Conservation (phyloP, 139 green algal species). For the Mychonastes homosphaera region DNA sequence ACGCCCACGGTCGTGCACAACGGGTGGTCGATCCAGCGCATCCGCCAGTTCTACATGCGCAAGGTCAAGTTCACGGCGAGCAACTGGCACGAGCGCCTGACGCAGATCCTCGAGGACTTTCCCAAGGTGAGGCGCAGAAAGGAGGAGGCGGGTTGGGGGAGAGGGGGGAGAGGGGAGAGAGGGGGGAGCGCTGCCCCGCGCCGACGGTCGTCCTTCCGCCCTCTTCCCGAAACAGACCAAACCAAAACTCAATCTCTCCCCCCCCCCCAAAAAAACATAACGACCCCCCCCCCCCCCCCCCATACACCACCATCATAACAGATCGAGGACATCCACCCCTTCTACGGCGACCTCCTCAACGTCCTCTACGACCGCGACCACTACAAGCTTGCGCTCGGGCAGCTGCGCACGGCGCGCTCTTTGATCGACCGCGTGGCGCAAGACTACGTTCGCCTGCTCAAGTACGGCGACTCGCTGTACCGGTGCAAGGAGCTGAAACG, state of each 20-base stretch:
- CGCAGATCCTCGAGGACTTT: slow-evolving; percentile 92
- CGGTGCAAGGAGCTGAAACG: slow-evolving; percentile 98
- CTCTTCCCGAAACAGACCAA: too few relatives aligned
- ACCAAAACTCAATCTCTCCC: too few relatives aligned
- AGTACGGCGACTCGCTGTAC: slow-evolving; percentile 98
- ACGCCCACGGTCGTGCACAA: slow-evolving; percentile 98
- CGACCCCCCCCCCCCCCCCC: too few relatives aligned
- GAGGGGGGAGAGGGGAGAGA: too few relatives aligned
- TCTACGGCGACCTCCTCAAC: slow-evolving; percentile 97
- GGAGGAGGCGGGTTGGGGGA: too few relatives aligned
- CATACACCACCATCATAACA: too few relatives aligned
- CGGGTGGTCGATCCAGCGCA: slow-evolving; percentile 88
- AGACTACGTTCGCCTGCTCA: slow-evolving; percentile 96
- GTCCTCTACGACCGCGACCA: slow-evolving; percentile 99
- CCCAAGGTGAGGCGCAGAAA: too few relatives aligned
- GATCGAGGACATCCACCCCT: slow-evolving; percentile 97
- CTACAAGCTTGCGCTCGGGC: slow-evolving; percentile 98
- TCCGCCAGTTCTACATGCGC: slow-evolving; percentile 99
- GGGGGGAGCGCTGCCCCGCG: too few relatives aligned
- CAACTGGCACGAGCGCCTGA: slow-evolving; percentile 91
- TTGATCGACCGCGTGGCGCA: slow-evolving; percentile 90
- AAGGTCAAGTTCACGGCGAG: slow-evolving; percentile 92
- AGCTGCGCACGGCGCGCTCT: slow-evolving; percentile 85
- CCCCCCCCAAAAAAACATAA: too few relatives aligned
- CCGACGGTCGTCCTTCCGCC: too few relatives aligned